These are phyloP conservation scores for Nelumbo lutea DNA, from an alignment of 164 flowering plant genomes.

Conservation along the genomic window DNA sequence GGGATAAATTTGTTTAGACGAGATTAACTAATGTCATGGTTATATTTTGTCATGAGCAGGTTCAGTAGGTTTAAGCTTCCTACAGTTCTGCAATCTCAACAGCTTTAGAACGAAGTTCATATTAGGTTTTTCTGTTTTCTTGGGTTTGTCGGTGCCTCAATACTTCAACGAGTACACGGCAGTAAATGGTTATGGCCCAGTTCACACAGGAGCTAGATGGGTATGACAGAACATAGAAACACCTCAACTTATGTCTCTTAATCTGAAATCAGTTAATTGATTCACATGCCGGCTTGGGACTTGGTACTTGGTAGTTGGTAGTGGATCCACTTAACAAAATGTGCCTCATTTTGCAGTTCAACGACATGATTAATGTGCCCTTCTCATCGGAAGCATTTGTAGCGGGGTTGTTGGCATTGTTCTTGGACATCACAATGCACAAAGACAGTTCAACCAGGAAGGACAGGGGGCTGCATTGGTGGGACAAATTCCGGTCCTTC, in stretches of 20 bases:
- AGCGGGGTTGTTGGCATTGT: constrained; percentile 50
- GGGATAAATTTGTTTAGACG: background rate
- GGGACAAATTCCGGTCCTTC: constrained; percentile 68
- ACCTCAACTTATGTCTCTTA: background rate
- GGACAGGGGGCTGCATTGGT: constrained; percentile 78
- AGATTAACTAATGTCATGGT: background rate
- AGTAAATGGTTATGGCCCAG: constrained; percentile 58
- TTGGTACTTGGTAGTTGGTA: background rate
- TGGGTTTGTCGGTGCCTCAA: constrained; percentile 84
- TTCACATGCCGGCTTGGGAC: too few species aligned
- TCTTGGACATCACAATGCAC: constrained; percentile 53
- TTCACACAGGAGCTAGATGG: constrained; percentile 75
- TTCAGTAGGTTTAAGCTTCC: constrained; percentile 62
- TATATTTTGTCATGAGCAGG: constrained; percentile 33
- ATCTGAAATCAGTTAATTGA: background rate
- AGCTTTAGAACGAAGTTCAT: constrained; percentile 73
- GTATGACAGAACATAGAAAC: constrained; percentile 27
- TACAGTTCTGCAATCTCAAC: constrained; percentile 87
- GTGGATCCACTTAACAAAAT: background rate
- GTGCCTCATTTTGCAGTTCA: constrained; percentile 46
- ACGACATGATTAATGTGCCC: constrained; percentile 74
- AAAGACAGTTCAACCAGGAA: constrained; percentile 45
- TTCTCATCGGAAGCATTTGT: constrained; percentile 74
- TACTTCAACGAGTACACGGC: constrained; percentile 68
- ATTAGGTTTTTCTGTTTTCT: constrained; percentile 72